Evolutionary conservation across 345 rosid species (phyloP), one percentile per base, ranked within the genome.

Genomic region (Gossypium australe): DNA sequence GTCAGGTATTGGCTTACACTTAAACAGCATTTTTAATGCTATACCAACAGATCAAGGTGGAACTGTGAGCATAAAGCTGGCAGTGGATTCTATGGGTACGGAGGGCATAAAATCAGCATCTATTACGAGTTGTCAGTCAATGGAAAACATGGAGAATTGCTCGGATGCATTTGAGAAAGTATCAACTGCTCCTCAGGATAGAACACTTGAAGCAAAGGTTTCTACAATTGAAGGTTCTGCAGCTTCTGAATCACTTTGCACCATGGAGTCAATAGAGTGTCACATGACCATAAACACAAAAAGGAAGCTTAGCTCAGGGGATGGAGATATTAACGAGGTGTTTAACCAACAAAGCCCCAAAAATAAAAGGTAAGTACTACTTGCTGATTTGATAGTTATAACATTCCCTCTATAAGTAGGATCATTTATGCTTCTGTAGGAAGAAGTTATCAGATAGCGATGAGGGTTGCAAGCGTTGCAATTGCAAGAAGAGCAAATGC

Each of bases 381-480:
- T 79, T 11, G 41, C 53, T 34, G 12, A 34, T 70, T 75, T 58
- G 18, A 12, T 56, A 12, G 11, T 45, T 64, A 71, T 10, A 6
- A 43, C 29, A 20, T 62, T 49, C 9, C 76, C 18, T 41, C 12
- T 14, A 34, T 63, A 58, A 44, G 73, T 9, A n/a, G 52, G 29
- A 57, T 55, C 20, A 41, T 25, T 63, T 45, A n/a, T 71, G 20
- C 24, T 71, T 64, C 71, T 67, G 29, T 78, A 84, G 90, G 85
- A 86, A 81, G 82, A 87, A 85, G 76, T 48, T 77, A 70, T 81
- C 81, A 18, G 62, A 73, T 57, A 61, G 68, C 13, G 78, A 66
- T 60, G 90, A 82, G 60, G 89, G 85, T 74, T 86, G 88, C 84
- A 89, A 85, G 76, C 86, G 80, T 65, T 87, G 91, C 82, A 89